Percentiles rank a stretch among this genome's conserved stretches.
These are phyloP conservation scores for Cladosporium sphaerospermum DNA, from an alignment of 2,329 filamentous ascomycete species.

Conservation along the genomic window DNA sequence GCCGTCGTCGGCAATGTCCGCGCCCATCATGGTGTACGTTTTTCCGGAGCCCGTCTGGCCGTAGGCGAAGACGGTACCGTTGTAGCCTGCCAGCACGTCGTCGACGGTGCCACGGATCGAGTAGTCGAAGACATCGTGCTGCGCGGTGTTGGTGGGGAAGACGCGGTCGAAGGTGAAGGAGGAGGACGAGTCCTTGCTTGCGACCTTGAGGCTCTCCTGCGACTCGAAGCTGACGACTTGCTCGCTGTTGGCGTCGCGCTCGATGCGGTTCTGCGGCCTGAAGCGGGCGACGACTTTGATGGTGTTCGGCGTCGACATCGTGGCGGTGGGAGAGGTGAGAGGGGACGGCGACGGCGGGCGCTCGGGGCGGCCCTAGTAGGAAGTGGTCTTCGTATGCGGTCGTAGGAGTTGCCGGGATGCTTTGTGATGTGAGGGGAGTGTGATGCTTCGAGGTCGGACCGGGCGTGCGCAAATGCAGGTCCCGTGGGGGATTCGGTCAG, in stretches of 20 bases:
- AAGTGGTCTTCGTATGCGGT: background rate
- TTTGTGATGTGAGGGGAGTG: background rate
- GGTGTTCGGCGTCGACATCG: constrained; percentile 28
- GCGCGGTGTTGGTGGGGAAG: constrained; percentile 87
- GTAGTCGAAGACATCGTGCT: constrained; percentile 95
- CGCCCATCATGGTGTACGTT: constrained; percentile 98
- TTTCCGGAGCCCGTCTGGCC: constrained; percentile 98
- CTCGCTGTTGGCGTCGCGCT: constrained; percentile 82
- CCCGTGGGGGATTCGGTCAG: background rate
- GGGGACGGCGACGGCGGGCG: background rate
- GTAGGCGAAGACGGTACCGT: constrained; percentile 97
- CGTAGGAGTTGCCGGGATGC: background rate
- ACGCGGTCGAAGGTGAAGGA: constrained; percentile 98
- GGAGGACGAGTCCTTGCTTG: constrained; percentile 71
- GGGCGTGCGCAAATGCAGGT: background rate
- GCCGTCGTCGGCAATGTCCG: constrained; percentile 83
- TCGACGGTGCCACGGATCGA: constrained; percentile 94
- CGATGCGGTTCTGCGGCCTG: constrained; percentile 91
- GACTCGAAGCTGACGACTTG: constrained; percentile 85
- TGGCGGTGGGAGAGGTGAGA: constrained; percentile 1
- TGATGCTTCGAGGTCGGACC: background rate
- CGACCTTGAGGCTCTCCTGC: constrained; percentile 80
- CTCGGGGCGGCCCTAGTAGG: constrained; percentile 13
- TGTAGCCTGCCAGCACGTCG: constrained; percentile 98
- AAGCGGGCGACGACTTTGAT: constrained; percentile 87